Base-by-base conservation (phyloP, 352 stramenopile genomes). In the Phytopythium sindhum region DNA sequence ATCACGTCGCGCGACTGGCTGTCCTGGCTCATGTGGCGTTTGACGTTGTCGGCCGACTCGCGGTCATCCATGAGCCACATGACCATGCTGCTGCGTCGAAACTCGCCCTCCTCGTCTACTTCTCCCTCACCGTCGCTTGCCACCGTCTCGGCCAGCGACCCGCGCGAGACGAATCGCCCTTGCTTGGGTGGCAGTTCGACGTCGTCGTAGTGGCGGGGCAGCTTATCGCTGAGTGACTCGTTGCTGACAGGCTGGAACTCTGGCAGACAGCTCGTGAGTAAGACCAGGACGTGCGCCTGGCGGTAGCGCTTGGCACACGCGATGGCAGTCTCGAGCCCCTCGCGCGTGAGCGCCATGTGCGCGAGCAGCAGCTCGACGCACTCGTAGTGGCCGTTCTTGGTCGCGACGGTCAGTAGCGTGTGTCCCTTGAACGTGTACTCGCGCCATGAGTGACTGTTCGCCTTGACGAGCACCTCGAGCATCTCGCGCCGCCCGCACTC, bases 241-340 rank as follows among this genome's bases (percentile, higher is more conserved):
- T 17, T 58, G 24, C 56, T 63, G 29, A 72, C 68, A 44, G 57
- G 66, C 11, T 47, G 62, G 54, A 80, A 89, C 59, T 88, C 72
- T 0, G 77, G 76, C n/a, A 90, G 59, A 54, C 73, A 89, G 62
- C 69, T 92, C 48, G 81, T 92, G 47, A 92, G 70, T 33, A 92
- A 61, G 39, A 90, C 81, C 15, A 92, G 69, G 10, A 92, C 69
- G 59, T 92, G 83, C 14, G 83, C 81, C 58, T 92, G 83, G 33
- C 68, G 74, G 33, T 88, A 65, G 12, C 71, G 66, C 50, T 78
- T 75, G 41, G 83, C 83, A 47, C 77, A 74, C 17, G 80, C 70
- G 11, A 90, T 62, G 8, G 83, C 74, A 63, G 75, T 72, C n/a
- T 88, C 72, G 17, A 92, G 63, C n/a, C 60, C 57, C 41, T 70